Conservation (phyloP, 2,329 filamentous ascomycete genomes). For the Beauveria rudraprayagi region DNA sequence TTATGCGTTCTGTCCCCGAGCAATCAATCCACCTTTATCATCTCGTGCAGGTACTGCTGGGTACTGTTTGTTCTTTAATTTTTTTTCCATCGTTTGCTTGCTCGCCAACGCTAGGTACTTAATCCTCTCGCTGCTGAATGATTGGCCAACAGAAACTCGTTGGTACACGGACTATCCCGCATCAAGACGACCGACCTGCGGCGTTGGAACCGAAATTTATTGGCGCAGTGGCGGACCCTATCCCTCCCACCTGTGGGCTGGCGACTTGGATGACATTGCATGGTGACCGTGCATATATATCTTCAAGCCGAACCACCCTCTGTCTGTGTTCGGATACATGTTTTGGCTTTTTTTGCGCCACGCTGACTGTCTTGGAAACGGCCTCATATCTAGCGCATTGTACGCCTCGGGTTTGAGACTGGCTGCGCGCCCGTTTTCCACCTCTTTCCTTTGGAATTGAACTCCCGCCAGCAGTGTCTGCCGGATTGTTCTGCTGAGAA, state of each 20-base stretch:
- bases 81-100: neutral
- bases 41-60: neutral
- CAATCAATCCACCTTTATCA: neutral
- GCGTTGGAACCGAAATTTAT: no score
- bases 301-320: neutral
- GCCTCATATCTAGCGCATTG: neutral
- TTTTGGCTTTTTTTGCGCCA: neutral
- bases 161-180: no score
- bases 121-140: neutral
- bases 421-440: neutral
- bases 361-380: neutral
- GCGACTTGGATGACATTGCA: conserved; percentile 3
- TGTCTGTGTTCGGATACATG: neutral
- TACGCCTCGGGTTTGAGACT: neutral
- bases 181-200: no score
- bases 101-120: neutral
- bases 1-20: neutral
- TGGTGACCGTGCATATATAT: neutral
- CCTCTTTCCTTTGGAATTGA: neutral
- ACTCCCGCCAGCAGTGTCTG: neutral
- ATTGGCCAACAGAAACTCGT: neutral
- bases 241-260: neutral
- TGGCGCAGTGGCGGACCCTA: no score
- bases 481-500: neutral
- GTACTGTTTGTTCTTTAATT: neutral